A percentile compares a stretch with the other conserved stretches of the same genome.
phyloP scores from a whole-genome alignment of 495 filamentous ascomycete species.

The Penicillium bovifimosum region DNA sequence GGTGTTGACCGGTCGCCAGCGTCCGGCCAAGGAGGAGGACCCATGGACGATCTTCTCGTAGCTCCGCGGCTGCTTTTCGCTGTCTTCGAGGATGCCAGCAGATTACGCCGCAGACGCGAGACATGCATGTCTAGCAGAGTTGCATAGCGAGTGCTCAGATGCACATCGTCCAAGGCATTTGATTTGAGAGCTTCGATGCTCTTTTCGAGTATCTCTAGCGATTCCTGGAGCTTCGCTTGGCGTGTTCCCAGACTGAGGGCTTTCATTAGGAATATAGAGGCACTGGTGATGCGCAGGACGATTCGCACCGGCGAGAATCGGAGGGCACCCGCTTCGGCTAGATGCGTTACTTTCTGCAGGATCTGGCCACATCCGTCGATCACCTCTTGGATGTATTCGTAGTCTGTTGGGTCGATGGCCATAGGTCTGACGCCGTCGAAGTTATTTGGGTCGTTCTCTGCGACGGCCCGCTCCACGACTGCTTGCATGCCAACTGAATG shows the following conservation, averaged over 20 bases:
- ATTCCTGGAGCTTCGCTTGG: constrained; percentile 43
- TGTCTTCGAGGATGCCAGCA: constrained; percentile 34
- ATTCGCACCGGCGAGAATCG: constrained; percentile 49
- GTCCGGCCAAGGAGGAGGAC: constrained; percentile 27
- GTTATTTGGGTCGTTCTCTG: constrained; percentile 36
- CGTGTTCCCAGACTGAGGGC: constrained; percentile 46
- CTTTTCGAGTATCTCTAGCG: constrained; percentile 44
- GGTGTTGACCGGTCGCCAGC: constrained; percentile 17
- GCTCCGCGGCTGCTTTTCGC: constrained; percentile 22
- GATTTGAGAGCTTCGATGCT: constrained; percentile 44
- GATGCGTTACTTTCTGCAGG: constrained; percentile 40
- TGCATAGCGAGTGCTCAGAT: constrained; percentile 48
- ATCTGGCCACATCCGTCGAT: constrained; percentile 51
- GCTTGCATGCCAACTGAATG: constrained; percentile 54
- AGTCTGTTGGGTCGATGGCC: constrained; percentile 49
- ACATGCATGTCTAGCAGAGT: constrained; percentile 46
- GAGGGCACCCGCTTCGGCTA: constrained; percentile 37
- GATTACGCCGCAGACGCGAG: constrained; percentile 38
- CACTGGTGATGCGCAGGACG: constrained; percentile 47
- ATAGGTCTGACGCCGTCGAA: constrained; percentile 36
- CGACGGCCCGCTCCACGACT: constrained; percentile 41
- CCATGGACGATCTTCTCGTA: constrained; percentile 29
- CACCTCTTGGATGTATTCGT: constrained; percentile 53
- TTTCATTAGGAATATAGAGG: constrained; percentile 51
- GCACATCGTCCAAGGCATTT: constrained; percentile 49